Evolutionary conservation across 2,329 filamentous ascomycete genomes (phyloP).

Genomic region (Colletotrichum chrysophilum): DNA sequence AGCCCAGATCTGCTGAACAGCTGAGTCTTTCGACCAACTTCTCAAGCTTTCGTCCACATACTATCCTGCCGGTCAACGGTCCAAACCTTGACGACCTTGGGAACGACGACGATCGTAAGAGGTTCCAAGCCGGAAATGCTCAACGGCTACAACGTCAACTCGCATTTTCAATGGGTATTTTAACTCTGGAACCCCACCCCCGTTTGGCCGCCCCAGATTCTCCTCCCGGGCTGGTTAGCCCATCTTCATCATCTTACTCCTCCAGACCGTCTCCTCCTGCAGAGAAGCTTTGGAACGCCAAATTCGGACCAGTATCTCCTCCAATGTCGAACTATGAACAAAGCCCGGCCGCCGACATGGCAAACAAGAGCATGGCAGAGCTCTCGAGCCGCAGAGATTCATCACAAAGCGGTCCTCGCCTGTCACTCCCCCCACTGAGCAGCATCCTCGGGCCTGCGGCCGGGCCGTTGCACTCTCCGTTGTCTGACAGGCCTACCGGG

Average conservation of each 20-base stretch:
- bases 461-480: conserved; percentile 49
- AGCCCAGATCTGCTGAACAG: background rate
- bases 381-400: conserved; percentile 39
- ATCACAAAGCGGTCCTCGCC: conserved; percentile 36
- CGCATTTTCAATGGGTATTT: conserved; percentile 59
- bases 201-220: conserved; percentile 57
- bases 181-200: conserved; percentile 55
- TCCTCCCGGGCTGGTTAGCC: conserved; percentile 59
- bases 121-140: conserved; percentile 1
- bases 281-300: conserved; percentile 48
- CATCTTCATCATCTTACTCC: conserved; percentile 52
- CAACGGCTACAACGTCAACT: background rate
- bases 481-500: conserved; percentile 49
- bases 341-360: conserved; percentile 47
- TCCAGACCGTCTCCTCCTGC: conserved; percentile 47
- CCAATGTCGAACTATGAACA: conserved; percentile 66
- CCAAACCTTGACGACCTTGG: background rate
- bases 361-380: conserved; percentile 43
- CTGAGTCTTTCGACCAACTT: background rate
- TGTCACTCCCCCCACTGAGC: conserved; percentile 61
- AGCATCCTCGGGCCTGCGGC: conserved; percentile 59
- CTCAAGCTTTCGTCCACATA: background rate
- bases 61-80: background rate
- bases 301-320: conserved; percentile 49
- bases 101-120: background rate